These are phyloP conservation scores for Trichoderma guizhouense DNA, from an alignment of 2,329 filamentous ascomycete species.

Conservation along the genomic window DNA sequence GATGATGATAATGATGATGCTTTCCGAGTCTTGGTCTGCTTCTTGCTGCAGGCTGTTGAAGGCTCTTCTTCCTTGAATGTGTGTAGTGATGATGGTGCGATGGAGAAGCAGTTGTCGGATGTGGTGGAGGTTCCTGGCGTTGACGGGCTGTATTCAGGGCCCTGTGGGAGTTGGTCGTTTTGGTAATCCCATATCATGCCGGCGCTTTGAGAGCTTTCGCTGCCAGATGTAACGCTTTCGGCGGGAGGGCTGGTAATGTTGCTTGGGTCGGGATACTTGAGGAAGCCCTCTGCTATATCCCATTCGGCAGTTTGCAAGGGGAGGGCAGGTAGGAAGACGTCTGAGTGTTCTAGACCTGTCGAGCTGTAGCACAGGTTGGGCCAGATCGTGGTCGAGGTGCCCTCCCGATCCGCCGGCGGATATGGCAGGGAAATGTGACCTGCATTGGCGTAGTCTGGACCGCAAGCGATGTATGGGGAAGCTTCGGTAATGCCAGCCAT, in stretches of 20 bases:
- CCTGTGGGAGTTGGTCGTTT: background rate
- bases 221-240: background rate
- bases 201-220: background rate
- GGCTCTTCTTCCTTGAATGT: background rate
- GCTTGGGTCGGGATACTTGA: background rate
- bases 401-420: constrained; percentile 7
- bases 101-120: background rate
- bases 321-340: background rate
- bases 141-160: background rate
- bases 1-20: background rate
- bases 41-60: background rate
- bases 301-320: background rate
- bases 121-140: background rate
- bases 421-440: background rate
- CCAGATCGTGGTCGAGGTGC: constrained; percentile 5
- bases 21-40: background rate
- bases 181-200: background rate
- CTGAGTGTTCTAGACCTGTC: background rate
- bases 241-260: background rate
- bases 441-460: constrained; percentile 10
- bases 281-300: background rate
- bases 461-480: background rate
- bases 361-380: background rate
- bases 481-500: constrained; percentile 7
- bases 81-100: background rate